These are phyloP conservation scores for Populus tomentosa DNA, from an alignment of 441 rosid genomes.

Conservation along the genomic window DNA sequence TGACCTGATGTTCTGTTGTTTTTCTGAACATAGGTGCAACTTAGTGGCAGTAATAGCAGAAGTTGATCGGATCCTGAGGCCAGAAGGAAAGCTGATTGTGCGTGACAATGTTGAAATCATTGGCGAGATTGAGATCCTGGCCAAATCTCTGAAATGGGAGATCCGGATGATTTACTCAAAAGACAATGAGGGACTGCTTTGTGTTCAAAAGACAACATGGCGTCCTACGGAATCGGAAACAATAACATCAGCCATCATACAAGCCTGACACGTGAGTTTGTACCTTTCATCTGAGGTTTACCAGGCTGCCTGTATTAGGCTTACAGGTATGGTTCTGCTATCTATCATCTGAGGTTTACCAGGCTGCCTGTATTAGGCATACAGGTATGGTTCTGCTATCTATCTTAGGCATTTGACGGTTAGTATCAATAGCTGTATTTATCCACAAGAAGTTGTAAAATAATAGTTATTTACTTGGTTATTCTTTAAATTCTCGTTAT, in stretches of 20 bases:
- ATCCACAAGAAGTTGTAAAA: not conserved
- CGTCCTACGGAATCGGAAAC: slow-evolving; percentile 62
- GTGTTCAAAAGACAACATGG: slow-evolving; percentile 73
- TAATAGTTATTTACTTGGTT: not conserved
- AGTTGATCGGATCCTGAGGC: slow-evolving; percentile 81
- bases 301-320: not conserved
- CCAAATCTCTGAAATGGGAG: slow-evolving; percentile 72
- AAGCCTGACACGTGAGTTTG: not conserved
- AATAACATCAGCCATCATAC: slow-evolving; percentile 51
- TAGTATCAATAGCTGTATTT: not conserved
- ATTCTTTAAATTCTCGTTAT: no score
- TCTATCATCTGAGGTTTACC: not conserved
- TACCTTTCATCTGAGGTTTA: not conserved
- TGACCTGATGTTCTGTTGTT: slow-evolving; percentile 4
- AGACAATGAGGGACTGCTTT: slow-evolving; percentile 79
- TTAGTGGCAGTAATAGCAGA: slow-evolving; percentile 61
- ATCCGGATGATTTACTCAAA: slow-evolving; percentile 68
- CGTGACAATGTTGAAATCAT: slow-evolving; percentile 61
- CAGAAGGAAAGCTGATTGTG: slow-evolving; percentile 77
- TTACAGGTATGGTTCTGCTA: not conserved
- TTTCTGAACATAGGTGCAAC: slow-evolving; percentile 51
- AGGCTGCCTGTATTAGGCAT: not conserved
- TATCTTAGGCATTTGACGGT: not conserved
- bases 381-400: not conserved
- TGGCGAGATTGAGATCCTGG: slow-evolving; percentile 48